Evolutionary conservation across 2,329 filamentous ascomycete species (phyloP), one percentile per base, ranked within the genome.

Genomic region (Pseudogymnoascus sp.): DNA sequence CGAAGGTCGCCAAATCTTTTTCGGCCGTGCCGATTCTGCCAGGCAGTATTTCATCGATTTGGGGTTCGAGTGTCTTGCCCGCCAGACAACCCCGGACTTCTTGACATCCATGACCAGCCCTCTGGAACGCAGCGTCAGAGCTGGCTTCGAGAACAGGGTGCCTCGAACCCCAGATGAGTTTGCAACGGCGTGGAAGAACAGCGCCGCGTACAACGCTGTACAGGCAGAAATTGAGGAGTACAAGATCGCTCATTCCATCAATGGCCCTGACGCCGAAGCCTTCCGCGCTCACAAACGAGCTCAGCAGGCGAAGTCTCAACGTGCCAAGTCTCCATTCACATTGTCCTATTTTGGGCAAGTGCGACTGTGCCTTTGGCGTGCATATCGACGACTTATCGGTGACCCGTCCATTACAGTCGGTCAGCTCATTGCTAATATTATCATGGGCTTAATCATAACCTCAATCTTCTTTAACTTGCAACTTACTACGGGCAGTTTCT

Each of bases 341-440:
- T 44, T 44, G 40, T 70, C 82, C 83, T 68, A 93, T 93, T 89
- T 91, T 88, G 28, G 25, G 73, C 92, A 96, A 74, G 75, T 96
- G 66, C 73, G 82, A 64, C 84, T 96, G n/a, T 96, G 91, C 73
- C 78, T 96, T 61, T 87, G 86, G 81, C 88, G 92, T 71, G 91
- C 90, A 14, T 93, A 88, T 78, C 83, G 84, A 71, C 85, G 91
- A 59, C 79, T 96, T 10, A 81, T 80, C 63, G 89, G 88, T 60
- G 91, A 96, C 50, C 50, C 50, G 25, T 31, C 25, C 71, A 78
- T 96, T 12, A 80, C 87, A 18, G 77, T 91, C 63, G 67, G 89
- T 5, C 61, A 65, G 23, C 60, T 72, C 7, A 63, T 68, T 56
- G 70, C 66, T 4, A 71, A 73, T 62, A 44, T 61, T 38, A 16